phyloP scores from a whole-genome alignment of 202 grass and related monocot species.

The Cymbopogon flexuosus region DNA sequence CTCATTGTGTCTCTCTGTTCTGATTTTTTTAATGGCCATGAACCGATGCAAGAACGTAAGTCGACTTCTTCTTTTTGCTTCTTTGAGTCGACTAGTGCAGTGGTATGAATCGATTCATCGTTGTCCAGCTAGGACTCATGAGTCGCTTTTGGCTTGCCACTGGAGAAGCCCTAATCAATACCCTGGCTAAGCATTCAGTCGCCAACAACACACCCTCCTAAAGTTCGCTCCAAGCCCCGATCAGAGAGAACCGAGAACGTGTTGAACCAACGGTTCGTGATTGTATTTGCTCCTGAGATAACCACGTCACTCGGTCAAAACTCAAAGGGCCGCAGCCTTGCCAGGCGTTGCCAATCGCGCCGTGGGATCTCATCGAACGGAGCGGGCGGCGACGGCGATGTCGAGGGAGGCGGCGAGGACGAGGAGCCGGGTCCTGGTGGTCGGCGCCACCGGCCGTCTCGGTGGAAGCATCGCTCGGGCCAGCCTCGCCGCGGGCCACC shows the following conservation, averaged over 20 bases:
- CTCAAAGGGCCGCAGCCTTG: not conserved
- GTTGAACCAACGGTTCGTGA: not conserved
- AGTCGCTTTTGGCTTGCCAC: too few relatives aligned
- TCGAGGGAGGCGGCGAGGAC: constrained; percentile 19
- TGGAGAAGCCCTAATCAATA: too few relatives aligned
- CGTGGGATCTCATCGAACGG: not conserved
- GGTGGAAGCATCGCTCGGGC: constrained; percentile 53
- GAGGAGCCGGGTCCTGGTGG: constrained; percentile 70
- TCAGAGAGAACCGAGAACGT: not conserved
- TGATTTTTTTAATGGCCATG: too few relatives aligned
- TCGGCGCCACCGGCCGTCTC: constrained; percentile 68
- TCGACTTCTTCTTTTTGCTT: too few relatives aligned
- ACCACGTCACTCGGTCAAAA: not conserved
- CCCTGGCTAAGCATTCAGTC: not conserved
- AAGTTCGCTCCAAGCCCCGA: not conserved
- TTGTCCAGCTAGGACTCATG: too few relatives aligned
- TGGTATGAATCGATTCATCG: too few relatives aligned
- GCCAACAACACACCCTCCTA: not conserved
- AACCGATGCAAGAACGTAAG: too few relatives aligned
- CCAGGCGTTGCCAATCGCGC: not conserved
- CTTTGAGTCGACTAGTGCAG: too few relatives aligned
- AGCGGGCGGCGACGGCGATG: constrained; percentile 33
- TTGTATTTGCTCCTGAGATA: not conserved
- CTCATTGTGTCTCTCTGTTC: too few relatives aligned
- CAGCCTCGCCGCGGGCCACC: constrained; percentile 54